Percentiles rank a stretch among this genome's conserved stretches.
phyloP scores from a whole-genome alignment of 164 flowering plant species.

The Tinospora cordifolia region DNA sequence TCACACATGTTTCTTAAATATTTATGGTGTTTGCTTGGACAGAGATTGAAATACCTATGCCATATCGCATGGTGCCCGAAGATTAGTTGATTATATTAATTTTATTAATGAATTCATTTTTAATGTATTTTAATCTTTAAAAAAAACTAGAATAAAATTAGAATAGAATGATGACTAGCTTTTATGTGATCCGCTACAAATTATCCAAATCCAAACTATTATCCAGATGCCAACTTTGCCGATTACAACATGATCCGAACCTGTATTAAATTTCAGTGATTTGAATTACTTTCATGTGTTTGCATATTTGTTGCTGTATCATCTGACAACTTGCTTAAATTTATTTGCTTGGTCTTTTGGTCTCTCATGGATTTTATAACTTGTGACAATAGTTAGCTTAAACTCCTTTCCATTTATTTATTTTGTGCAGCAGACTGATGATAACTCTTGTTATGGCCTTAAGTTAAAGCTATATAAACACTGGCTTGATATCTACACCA shows the following conservation, averaged over 20 bases:
- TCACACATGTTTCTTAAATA: neutral
- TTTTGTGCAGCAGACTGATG: conserved; percentile 21
- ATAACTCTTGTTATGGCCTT: conserved; percentile 30
- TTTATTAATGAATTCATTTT: neutral
- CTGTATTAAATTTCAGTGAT: neutral
- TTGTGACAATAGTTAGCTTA: too few relatives aligned
- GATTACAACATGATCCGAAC: neutral
- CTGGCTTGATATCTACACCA: conserved; percentile 56
- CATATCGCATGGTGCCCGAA: neutral
- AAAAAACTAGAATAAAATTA: neutral
- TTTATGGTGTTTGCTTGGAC: neutral
- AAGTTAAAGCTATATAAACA: conserved; percentile 50
- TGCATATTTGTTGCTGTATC: neutral
- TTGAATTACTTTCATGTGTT: too few relatives aligned
- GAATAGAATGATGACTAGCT: neutral
- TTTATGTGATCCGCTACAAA: neutral
- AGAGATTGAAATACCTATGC: neutral
- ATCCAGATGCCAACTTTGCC: neutral
- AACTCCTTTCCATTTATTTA: neutral
- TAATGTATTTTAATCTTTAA: neutral
- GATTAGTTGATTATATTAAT: neutral
- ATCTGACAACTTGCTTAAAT: neutral
- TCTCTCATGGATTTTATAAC: neutral
- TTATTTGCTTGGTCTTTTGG: neutral
- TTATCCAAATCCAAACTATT: neutral